Conservation (phyloP, 2,329 filamentous ascomycete species). For the Seiridium unicorne region DNA sequence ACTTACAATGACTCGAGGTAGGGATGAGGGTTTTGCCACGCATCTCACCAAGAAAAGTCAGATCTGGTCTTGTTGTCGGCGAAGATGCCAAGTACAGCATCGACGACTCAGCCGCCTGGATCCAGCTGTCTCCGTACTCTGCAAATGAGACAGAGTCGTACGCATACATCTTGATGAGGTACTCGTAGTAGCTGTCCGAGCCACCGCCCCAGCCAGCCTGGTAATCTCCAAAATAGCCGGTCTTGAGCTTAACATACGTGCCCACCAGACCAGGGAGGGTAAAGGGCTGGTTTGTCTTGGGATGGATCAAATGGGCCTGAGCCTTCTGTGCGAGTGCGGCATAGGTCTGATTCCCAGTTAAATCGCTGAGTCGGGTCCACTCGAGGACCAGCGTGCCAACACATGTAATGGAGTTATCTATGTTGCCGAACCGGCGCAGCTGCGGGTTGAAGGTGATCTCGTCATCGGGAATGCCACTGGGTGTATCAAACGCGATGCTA, state of each 20-base stretch:
- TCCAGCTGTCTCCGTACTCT: conserved; percentile 71
- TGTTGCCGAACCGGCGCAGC: conserved; percentile 41
- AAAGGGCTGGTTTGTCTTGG: conserved; percentile 52
- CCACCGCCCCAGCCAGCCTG: conserved; percentile 75
- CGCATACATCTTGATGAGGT: conserved; percentile 86
- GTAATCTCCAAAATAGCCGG: conserved; percentile 66
- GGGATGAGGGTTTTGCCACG: conserved; percentile 38
- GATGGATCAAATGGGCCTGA: conserved; percentile 68
- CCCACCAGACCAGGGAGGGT: conserved; percentile 79
- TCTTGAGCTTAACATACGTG: conserved; percentile 60
- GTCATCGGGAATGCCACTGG: conserved; percentile 73
- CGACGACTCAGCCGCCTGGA: conserved; percentile 70
- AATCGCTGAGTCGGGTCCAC: conserved; percentile 77
- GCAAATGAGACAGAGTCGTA: conserved; percentile 68
- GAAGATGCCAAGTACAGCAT: conserved; percentile 72
- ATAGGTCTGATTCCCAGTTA: conserved; percentile 68
- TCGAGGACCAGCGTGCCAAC: conserved; percentile 79
- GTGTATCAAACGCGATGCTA: conserved; percentile 75
- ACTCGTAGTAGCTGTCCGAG: conserved; percentile 82
- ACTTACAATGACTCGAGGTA: conserved; percentile 49
- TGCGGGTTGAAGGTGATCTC: conserved; percentile 58
- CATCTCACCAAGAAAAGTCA: conserved; percentile 69
- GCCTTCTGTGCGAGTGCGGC: conserved; percentile 63
- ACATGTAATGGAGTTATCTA: conserved; percentile 70
- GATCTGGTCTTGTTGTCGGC: conserved; percentile 62